These are phyloP conservation scores for Westerdykella sp. DNA, from an alignment of 2,329 filamentous ascomycete genomes.

Conservation along the genomic window DNA sequence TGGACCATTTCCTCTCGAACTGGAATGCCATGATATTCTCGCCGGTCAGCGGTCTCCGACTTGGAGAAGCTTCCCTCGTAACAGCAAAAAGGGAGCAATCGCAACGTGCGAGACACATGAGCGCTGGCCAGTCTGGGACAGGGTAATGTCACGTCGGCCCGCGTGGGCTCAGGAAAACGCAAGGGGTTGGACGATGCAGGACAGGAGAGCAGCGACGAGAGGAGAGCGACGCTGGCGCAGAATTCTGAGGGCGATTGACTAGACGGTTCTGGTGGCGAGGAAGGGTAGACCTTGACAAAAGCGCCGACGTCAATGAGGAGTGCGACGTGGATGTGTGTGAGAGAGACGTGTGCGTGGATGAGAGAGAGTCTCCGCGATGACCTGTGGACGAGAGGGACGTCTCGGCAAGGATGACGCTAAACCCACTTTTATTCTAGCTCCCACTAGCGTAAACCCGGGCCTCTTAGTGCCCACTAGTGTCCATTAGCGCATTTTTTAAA, in stretches of 20 bases:
- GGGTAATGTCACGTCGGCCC: slow-evolving; percentile 22
- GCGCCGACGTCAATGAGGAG: neutral
- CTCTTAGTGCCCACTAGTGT: neutral
- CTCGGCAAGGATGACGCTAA: too few species aligned
- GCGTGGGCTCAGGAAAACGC: slow-evolving; percentile 15
- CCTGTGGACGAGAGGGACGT: too few species aligned
- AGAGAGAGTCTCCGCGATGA: too few species aligned
- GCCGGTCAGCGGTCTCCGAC: too few species aligned
- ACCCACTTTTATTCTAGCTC: neutral
- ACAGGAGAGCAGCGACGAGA: slow-evolving; percentile 12
- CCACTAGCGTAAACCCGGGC: neutral
- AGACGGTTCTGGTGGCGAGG: neutral
- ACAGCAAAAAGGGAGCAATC: too few species aligned
- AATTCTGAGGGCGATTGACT: neutral
- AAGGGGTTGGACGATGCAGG: neutral
- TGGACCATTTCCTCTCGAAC: slow-evolving; percentile 1
- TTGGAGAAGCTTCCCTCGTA: too few species aligned
- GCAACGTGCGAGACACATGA: slow-evolving; percentile 33
- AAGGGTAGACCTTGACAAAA: neutral
- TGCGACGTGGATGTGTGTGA: too few species aligned
- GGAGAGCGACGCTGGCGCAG: too few species aligned
- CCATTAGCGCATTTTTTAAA: neutral
- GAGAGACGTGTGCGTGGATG: too few species aligned
- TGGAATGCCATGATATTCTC: too few species aligned
- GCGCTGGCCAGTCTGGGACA: slow-evolving; percentile 17